These are phyloP conservation scores for Trametes cinnabarina DNA, from an alignment of 768 basidiomycete genomes.

Conservation along the genomic window DNA sequence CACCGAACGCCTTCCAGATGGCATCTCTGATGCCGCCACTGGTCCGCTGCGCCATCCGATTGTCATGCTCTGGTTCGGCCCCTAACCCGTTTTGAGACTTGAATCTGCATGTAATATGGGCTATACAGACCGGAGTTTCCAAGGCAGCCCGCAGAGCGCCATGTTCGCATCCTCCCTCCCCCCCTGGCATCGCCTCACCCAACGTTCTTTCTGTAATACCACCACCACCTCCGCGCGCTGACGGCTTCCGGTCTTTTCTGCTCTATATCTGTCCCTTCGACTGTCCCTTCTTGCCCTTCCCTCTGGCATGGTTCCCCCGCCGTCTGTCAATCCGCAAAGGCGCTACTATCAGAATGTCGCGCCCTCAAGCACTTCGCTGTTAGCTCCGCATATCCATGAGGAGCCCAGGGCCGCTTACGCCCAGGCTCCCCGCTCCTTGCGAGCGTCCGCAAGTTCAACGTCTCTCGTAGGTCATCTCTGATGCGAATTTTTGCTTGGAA, in stretches of 20 bases:
- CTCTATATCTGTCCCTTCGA: neutral
- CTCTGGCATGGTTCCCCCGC: conserved; percentile 7
- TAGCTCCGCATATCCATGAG: conserved; percentile 9
- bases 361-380: conserved; percentile 17
- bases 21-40: conserved; percentile 4
- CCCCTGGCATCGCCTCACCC: neutral
- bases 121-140: conserved; percentile 2
- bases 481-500: neutral
- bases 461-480: conserved; percentile 41
- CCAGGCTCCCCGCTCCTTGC: conserved; percentile 28
- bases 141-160: neutral
- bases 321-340: conserved; percentile 4
- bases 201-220: conserved; percentile 3
- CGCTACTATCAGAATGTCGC: conserved; percentile 21
- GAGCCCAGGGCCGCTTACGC: conserved; percentile 21
- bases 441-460: conserved; percentile 37
- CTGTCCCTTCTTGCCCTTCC: neutral
- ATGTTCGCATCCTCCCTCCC: neutral
- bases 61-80: neutral
- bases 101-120: neutral
- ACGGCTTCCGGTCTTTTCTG: conserved; percentile 40
- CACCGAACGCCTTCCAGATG: neutral
- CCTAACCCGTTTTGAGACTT: neutral
- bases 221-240: conserved; percentile 32
- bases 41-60: neutral